A percentile compares a stretch with the other conserved stretches of the same genome.
phyloP scores from a whole-genome alignment of 148 eudicot genomes.

The Rhododendron griersonianum region DNA sequence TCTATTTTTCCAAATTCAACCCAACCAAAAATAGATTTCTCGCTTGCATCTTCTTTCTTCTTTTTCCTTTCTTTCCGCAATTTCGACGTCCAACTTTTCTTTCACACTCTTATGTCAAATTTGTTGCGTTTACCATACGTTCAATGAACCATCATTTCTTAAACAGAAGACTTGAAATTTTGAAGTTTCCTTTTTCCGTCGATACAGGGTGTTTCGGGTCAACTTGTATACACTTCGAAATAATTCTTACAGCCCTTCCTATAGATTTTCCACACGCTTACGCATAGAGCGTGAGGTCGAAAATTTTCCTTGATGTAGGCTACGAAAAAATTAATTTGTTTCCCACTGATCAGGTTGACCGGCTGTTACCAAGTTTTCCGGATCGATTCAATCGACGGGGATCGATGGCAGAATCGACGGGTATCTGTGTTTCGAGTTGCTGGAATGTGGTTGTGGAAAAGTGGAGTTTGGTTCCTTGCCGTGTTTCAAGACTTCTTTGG shows the following conservation, averaged over 20 bases:
- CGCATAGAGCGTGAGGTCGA: neutral
- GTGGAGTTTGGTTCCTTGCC: too few species aligned
- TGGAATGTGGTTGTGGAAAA: too few species aligned
- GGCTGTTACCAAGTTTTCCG: too few species aligned
- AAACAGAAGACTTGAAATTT: neutral
- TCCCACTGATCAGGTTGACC: neutral
- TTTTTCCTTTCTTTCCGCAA: neutral
- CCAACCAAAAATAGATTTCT: neutral
- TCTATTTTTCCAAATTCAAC: neutral
- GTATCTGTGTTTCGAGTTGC: too few species aligned
- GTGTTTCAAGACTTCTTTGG: too few species aligned
- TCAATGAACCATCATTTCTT: neutral
- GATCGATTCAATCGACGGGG: too few species aligned
- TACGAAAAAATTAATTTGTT: neutral
- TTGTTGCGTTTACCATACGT: neutral
- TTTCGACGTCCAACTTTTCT: neutral
- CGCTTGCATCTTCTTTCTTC: neutral
- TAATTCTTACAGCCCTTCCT: too few species aligned
- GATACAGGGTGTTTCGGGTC: rapidly evolving
- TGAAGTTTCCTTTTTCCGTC: too few species aligned
- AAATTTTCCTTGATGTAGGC: neutral
- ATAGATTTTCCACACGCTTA: neutral
- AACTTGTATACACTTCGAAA: too few species aligned
- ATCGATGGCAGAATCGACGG: too few species aligned
- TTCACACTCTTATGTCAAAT: neutral